Conservation (phyloP, 352 stramenopile genomes). For the Phytopythium sindhum region DNA sequence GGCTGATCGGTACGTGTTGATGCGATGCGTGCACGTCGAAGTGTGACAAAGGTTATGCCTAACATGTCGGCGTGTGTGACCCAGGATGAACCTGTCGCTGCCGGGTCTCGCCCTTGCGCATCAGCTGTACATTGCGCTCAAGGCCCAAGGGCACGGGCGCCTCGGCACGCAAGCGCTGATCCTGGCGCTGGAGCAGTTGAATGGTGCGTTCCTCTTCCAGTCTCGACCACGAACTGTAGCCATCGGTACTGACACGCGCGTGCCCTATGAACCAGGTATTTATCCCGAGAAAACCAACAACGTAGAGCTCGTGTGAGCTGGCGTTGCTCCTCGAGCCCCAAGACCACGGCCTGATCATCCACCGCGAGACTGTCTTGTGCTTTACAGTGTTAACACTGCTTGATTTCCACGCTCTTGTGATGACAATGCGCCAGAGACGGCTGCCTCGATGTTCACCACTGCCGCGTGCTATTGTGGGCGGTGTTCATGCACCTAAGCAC, state of each 20-base stretch:
- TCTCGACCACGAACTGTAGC: background rate
- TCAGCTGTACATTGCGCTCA: constrained; percentile 83
- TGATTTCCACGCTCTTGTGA: background rate
- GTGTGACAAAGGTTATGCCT: background rate
- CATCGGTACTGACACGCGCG: background rate
- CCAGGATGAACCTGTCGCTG: constrained; percentile 82
- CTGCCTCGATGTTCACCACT: background rate
- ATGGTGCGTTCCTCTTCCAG: constrained; percentile 35
- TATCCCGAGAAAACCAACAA: constrained; percentile 38
- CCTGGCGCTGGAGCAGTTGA: constrained; percentile 85
- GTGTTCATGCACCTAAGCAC: no score
- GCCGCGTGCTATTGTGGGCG: background rate
- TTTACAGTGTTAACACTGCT: background rate
- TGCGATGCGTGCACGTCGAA: background rate
- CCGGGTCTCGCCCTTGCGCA: constrained; percentile 82
- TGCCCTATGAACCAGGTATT: constrained; percentile 24
- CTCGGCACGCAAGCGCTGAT: constrained; percentile 85
- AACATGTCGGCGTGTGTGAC: constrained; percentile 1
- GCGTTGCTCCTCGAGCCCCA: background rate
- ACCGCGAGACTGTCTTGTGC: background rate
- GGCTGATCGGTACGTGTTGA: constrained; percentile 46
- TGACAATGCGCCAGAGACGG: background rate
- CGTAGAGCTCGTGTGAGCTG: constrained; percentile 31
- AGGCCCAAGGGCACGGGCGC: constrained; percentile 78
- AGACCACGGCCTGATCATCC: background rate